Evolutionary conservation across 208 protist species (phyloP).

Genomic region (Acanthamoeba royreba): DNA sequence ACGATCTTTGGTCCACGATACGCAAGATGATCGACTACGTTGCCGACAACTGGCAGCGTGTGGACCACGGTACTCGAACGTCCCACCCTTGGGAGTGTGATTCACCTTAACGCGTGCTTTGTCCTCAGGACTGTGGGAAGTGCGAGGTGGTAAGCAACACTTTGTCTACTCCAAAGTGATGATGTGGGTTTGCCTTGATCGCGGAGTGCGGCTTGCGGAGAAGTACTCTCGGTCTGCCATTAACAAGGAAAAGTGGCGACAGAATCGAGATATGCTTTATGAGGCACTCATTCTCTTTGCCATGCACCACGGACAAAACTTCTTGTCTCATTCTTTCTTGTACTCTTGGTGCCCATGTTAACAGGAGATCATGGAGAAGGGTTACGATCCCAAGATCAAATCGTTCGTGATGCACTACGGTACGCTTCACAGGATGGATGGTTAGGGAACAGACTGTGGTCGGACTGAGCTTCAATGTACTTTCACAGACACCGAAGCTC

Average conservation of each 20-base stretch:
- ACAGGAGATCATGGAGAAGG: constrained; percentile 65
- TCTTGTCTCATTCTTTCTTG: background rate
- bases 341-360: background rate
- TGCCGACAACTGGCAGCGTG: constrained; percentile 58
- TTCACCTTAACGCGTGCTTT: too few relatives aligned
- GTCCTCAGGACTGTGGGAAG: constrained; percentile 76
- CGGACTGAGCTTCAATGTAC: too few relatives aligned
- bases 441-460: too few relatives aligned
- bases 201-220: constrained; percentile 51
- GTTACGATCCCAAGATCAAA: constrained; percentile 54
- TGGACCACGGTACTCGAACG: constrained; percentile 49
- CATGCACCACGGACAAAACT: too few relatives aligned
- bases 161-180: constrained; percentile 75
- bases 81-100: too few relatives aligned
- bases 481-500: background rate
- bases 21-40: constrained; percentile 65
- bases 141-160: constrained; percentile 65
- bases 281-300: too few relatives aligned
- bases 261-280: constrained; percentile 57
- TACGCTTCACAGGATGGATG: background rate
- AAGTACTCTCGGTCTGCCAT: constrained; percentile 56
- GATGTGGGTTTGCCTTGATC: constrained; percentile 67
- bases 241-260: constrained; percentile 61
- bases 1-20: constrained; percentile 72
- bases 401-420: constrained; percentile 65